These are phyloP conservation scores for Fusarium nisikadoi DNA, from an alignment of 2,329 filamentous ascomycete species.

Conservation along the genomic window DNA sequence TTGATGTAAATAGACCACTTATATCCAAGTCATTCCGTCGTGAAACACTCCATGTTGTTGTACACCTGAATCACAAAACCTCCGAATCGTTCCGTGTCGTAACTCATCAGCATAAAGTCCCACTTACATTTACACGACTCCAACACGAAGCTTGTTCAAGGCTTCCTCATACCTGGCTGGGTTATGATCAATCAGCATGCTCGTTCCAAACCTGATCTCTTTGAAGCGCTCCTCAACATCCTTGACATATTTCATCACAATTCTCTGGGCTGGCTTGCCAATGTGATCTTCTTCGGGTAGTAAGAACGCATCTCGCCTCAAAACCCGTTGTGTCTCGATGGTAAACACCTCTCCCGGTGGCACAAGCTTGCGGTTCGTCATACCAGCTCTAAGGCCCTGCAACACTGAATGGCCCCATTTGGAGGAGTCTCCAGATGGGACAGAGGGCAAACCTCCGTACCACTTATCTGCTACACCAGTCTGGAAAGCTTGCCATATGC, in stretches of 20 bases:
- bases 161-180: conserved; percentile 79
- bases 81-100: conserved; percentile 2
- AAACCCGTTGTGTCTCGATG: conserved; percentile 73
- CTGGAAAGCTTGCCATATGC: conserved; percentile 73
- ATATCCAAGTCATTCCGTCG: not conserved
- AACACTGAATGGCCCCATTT: conserved; percentile 76
- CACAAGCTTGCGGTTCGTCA: conserved; percentile 75
- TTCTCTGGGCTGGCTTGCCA: conserved; percentile 73
- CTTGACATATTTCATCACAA: conserved; percentile 75
- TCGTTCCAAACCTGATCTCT: conserved; percentile 76
- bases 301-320: conserved; percentile 73
- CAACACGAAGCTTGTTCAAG: conserved; percentile 67
- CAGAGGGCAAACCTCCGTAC: conserved; percentile 57
- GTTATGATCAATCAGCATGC: conserved; percentile 81
- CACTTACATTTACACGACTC: conserved; percentile 54
- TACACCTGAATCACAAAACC: not conserved
- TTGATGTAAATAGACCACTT: not conserved
- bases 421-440: conserved; percentile 65
- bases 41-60: not conserved
- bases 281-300: conserved; percentile 59
- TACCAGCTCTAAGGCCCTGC: conserved; percentile 71
- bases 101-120: not conserved
- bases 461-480: conserved; percentile 71
- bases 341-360: conserved; percentile 82
- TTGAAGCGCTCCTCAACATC: conserved; percentile 77